Evolutionary conservation across 2,329 filamentous ascomycete species (phyloP).

Genomic region (Aspergillus ibericus): DNA sequence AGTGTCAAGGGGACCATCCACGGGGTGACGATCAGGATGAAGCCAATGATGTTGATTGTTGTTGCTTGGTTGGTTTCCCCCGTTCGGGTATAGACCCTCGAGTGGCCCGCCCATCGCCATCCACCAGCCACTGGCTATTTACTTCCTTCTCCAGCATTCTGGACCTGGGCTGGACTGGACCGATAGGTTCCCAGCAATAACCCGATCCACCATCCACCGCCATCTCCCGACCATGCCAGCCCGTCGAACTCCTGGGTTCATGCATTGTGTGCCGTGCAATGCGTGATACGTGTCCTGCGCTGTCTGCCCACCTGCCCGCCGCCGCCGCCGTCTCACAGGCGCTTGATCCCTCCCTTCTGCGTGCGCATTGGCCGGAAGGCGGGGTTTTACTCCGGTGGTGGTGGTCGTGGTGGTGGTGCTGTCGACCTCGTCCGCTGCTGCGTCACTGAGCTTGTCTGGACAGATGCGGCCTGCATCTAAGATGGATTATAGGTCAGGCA

Average conservation of each 20-base stretch:
- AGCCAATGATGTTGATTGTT: not conserved
- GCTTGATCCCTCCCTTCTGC: slow-evolving; percentile 7
- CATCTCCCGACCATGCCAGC: slow-evolving; percentile 18
- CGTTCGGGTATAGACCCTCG: not conserved
- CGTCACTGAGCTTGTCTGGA: slow-evolving; percentile 6
- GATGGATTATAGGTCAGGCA: slow-evolving; percentile 39
- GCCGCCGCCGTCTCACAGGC: slow-evolving; percentile 10
- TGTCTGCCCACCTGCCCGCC: not conserved
- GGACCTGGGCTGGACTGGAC: no score
- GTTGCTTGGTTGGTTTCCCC: not conserved
- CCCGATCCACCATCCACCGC: slow-evolving; percentile 10
- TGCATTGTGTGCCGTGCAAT: slow-evolving; percentile 16
- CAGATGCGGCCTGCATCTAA: slow-evolving; percentile 13
- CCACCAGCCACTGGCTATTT: not conserved
- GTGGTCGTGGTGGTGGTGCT: slow-evolving; percentile 9
- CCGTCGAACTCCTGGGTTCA: slow-evolving; percentile 17
- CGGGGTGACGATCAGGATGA: not conserved
- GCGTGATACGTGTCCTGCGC: slow-evolving; percentile 18
- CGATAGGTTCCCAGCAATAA: no score
- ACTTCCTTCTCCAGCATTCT: not conserved
- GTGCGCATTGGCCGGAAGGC: slow-evolving; percentile 7
- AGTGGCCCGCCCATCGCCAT: not conserved
- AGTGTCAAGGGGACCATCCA: not conserved
- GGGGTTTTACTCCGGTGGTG: slow-evolving; percentile 13
- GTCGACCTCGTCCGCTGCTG: slow-evolving; percentile 1